phyloP scores from a whole-genome alignment of 2,329 filamentous ascomycete genomes.

The Ceratocystis diversiconidia region DNA sequence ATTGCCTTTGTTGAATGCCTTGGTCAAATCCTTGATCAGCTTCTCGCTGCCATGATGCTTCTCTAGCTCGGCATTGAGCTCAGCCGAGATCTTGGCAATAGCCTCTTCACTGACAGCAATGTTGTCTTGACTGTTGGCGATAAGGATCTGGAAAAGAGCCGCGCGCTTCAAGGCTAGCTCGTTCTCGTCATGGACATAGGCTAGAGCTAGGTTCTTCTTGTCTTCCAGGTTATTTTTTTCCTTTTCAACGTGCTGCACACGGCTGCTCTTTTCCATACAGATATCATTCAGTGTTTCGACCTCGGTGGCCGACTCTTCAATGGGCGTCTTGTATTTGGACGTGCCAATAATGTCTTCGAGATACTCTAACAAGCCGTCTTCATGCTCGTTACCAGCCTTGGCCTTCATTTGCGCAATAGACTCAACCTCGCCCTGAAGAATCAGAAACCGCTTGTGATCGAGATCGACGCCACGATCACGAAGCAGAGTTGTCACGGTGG shows the following conservation, averaged over 20 bases:
- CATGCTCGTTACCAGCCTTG: conserved; percentile 87
- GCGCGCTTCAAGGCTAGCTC: conserved; percentile 82
- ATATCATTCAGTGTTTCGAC: conserved; percentile 89
- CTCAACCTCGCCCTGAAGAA: conserved; percentile 93
- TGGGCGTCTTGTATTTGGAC: conserved; percentile 93
- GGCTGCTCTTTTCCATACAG: conserved; percentile 84
- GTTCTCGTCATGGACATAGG: conserved; percentile 84
- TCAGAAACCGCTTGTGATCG: conserved; percentile 95
- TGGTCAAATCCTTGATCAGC: conserved; percentile 78
- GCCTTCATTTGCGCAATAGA: conserved; percentile 99
- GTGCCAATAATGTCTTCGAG: conserved; percentile 98
- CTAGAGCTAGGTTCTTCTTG: conserved; percentile 88
- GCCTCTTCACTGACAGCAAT: conserved; percentile 78
- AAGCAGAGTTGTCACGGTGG: conserved; percentile 72
- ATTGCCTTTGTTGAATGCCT: conserved; percentile 64
- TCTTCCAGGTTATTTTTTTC: conserved; percentile 86
- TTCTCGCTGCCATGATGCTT: conserved; percentile 85
- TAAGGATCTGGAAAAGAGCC: conserved; percentile 81
- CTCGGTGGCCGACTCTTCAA: conserved; percentile 82
- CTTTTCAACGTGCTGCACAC: conserved; percentile 95
- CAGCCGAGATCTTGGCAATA: conserved; percentile 75
- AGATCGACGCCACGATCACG: conserved; percentile 83
- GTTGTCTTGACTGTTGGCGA: conserved; percentile 78
- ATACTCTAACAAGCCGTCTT: conserved; percentile 91
- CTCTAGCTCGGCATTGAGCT: conserved; percentile 74